These are phyloP conservation scores for Echeveria elegans DNA, from an alignment of 164 flowering plant species.

Conservation along the genomic window DNA sequence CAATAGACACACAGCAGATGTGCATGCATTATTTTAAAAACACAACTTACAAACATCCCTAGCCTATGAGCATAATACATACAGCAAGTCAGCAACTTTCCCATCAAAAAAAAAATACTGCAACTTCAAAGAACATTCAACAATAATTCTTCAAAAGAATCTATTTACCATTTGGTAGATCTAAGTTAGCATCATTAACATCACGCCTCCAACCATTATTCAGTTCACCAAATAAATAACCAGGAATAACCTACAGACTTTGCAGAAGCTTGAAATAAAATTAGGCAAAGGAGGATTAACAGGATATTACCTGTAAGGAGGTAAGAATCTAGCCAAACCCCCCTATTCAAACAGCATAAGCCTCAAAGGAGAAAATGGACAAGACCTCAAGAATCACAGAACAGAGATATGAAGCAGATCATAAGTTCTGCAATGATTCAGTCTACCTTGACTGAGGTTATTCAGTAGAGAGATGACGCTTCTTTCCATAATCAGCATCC, in stretches of 20 bases:
- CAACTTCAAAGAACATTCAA: background rate
- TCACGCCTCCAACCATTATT: too few species aligned
- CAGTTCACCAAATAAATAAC: background rate
- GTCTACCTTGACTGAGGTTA: conserved; percentile 16
- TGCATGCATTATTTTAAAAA: background rate
- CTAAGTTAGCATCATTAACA: background rate
- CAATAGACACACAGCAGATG: background rate
- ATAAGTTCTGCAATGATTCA: conserved; percentile 10
- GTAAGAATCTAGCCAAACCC: background rate
- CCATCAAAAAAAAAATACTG: too few species aligned
- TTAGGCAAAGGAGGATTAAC: background rate
- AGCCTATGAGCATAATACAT: background rate
- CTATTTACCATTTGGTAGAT: background rate
- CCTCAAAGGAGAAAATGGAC: background rate
- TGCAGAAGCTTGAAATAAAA: background rate
- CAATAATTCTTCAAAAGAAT: background rate
- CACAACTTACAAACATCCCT: too few species aligned
- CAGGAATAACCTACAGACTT: background rate
- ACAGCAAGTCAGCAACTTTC: too few species aligned
- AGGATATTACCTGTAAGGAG: background rate
- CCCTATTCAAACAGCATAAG: background rate
- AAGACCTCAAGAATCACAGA: background rate
- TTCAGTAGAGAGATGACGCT: conserved; percentile 50
- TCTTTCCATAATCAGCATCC: conserved; percentile 75
- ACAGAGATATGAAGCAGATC: background rate